Evolutionary conservation across 1,139 yeast species (phyloP).

Genomic region (Kodamaea arcana): DNA sequence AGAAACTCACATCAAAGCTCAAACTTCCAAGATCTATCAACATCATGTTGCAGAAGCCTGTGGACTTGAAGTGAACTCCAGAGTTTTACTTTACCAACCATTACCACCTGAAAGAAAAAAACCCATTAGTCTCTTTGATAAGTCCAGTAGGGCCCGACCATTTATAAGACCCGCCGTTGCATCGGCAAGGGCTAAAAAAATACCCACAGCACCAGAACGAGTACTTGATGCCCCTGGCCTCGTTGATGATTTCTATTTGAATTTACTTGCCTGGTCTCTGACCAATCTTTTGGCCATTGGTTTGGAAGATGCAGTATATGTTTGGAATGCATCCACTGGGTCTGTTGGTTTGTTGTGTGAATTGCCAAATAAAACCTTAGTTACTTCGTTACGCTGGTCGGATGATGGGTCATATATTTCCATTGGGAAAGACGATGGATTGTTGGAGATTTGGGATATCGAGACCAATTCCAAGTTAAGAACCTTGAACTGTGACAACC

Average conservation of each 20-base stretch:
- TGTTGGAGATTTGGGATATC: conserved; percentile 90
- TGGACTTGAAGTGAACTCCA: conserved; percentile 78
- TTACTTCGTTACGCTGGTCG: conserved; percentile 86
- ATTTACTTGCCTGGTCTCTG: conserved; percentile 83
- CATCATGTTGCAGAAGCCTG: conserved; percentile 92
- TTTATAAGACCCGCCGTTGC: conserved; percentile 43
- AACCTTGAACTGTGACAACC: conserved; percentile 68
- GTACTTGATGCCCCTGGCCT: conserved; percentile 96
- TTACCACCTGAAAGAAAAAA: conserved; percentile 71
- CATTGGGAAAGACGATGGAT: conserved; percentile 81
- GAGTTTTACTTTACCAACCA: conserved; percentile 85
- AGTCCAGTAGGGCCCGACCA: conserved; percentile 15
- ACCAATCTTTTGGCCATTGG: conserved; percentile 87
- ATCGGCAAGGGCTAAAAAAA: conserved; percentile 58
- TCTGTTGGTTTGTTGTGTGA: conserved; percentile 70
- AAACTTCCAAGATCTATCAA: conserved; percentile 68
- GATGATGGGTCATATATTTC: conserved; percentile 86
- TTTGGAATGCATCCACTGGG: conserved; percentile 91
- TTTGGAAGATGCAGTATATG: conserved; percentile 75
- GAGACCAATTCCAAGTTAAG: conserved; percentile 72
- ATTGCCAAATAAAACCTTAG: conserved; percentile 46
- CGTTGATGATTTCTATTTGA: conserved; percentile 87
- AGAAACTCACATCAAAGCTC: conserved; percentile 59
- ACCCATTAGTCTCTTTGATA: conserved; percentile 48
- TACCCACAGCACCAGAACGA: conserved; percentile 87